phyloP scores from a whole-genome alignment of 2,329 filamentous ascomycete species.

The Ophidiomyces ophidiicola region DNA sequence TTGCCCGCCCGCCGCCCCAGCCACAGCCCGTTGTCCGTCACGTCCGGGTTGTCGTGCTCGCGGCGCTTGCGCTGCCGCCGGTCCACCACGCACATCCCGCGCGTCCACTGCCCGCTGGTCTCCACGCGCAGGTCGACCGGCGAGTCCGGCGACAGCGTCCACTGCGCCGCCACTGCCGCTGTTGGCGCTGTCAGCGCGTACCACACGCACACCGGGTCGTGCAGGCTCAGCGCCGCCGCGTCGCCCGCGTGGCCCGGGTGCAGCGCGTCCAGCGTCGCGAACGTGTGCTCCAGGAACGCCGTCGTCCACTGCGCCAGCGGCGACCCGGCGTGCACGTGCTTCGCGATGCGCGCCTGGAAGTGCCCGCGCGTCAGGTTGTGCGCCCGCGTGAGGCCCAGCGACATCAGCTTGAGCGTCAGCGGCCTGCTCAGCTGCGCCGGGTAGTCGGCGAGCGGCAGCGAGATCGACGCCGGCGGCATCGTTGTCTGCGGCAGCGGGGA shows the following conservation, averaged over 20 bases:
- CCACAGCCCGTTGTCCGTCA: slow-evolving; percentile 67
- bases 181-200: slow-evolving; percentile 56
- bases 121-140: slow-evolving; percentile 81
- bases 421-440: slow-evolving; percentile 50
- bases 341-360: slow-evolving; percentile 46
- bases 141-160: slow-evolving; percentile 37
- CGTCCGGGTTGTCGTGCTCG: slow-evolving; percentile 43
- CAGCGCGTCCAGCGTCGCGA: slow-evolving; percentile 54
- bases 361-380: slow-evolving; percentile 53
- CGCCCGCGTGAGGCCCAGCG: slow-evolving; percentile 62
- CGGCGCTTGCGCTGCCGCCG: slow-evolving; percentile 42
- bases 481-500: slow-evolving; percentile 62
- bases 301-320: slow-evolving; percentile 62
- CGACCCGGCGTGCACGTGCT: slow-evolving; percentile 49
- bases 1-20: slow-evolving; percentile 63
- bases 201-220: slow-evolving; percentile 70
- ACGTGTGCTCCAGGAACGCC: slow-evolving; percentile 59
- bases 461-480: slow-evolving; percentile 52
- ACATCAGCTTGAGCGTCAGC: slow-evolving; percentile 59
- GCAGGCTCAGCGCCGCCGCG: slow-evolving; percentile 49
- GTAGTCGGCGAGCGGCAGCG: slow-evolving; percentile 43
- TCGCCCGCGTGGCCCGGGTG: slow-evolving; percentile 42
- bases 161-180: slow-evolving; percentile 24
- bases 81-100: slow-evolving; percentile 82
- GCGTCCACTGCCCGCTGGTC: slow-evolving; percentile 84